phyloP scores from a whole-genome alignment of 371 early-diverging fungal genomes.

The Phascolomyces articulosus region DNA sequence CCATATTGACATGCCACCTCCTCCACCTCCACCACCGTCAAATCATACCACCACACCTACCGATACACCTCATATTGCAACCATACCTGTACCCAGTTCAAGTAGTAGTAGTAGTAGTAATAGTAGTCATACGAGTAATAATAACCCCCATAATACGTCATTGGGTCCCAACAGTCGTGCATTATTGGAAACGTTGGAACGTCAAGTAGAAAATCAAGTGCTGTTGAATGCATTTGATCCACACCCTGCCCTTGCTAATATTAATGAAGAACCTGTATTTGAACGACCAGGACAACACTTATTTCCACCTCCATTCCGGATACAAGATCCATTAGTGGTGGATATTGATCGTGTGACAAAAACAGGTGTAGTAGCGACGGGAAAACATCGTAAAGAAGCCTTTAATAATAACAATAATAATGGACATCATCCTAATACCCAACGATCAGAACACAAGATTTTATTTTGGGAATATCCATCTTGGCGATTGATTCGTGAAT shows the following conservation, averaged over 20 bases:
- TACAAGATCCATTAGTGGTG: slow-evolving; percentile 40
- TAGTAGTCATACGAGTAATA: background rate
- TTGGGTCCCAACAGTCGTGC: background rate
- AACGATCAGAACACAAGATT: slow-evolving; percentile 35
- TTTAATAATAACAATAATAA: background rate
- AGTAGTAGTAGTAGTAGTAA: background rate
- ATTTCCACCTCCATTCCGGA: slow-evolving; percentile 26
- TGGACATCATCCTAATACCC: background rate
- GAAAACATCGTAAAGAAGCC: slow-evolving; percentile 26
- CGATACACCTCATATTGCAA: background rate
- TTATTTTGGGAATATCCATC: slow-evolving; percentile 42
- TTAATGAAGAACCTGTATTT: background rate
- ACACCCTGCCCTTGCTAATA: background rate
- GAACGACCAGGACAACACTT: background rate
- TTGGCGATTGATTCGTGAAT: slow-evolving; percentile 33
- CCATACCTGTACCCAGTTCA: background rate
- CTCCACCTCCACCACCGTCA: background rate
- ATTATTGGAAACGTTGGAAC: background rate
- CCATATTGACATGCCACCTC: background rate
- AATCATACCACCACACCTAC: background rate
- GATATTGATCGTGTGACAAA: slow-evolving; percentile 39
- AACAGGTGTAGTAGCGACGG: slow-evolving; percentile 35
- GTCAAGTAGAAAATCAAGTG: background rate
- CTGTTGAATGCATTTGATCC: background rate
- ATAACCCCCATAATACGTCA: background rate